Percentiles rank a stretch among this genome's conserved stretches.
Conservation (phyloP, 805 yeast species). For the Sungouiella blattae region DNA sequence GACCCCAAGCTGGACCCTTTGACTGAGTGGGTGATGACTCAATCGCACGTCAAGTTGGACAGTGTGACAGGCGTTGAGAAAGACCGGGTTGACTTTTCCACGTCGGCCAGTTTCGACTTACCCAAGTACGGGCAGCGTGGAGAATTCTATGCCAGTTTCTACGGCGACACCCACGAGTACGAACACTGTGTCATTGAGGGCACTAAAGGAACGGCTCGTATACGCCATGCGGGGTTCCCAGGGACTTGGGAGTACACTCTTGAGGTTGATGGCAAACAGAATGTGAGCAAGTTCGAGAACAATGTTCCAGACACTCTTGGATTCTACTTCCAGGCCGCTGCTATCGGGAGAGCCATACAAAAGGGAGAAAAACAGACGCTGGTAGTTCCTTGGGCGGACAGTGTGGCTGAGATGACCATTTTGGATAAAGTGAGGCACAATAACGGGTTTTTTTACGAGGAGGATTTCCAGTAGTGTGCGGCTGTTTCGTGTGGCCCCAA, state of each 20-base stretch:
- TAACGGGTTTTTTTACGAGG: background rate
- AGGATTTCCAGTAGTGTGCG: too few relatives aligned
- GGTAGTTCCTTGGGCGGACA: background rate
- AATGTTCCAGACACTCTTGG: background rate
- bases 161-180: background rate
- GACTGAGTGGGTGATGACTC: slow-evolving; percentile 19
- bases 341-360: background rate
- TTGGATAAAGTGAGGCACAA: background rate
- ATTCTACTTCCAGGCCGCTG: background rate
- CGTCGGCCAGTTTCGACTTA: background rate
- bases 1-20: slow-evolving; percentile 26
- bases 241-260: background rate
- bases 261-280: background rate
- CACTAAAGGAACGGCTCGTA: slow-evolving; percentile 1
- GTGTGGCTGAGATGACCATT: background rate
- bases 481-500: too few relatives aligned
- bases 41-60: slow-evolving; percentile 27
- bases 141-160: background rate
- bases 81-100: background rate
- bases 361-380: background rate
- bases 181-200: background rate
- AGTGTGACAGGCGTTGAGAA: slow-evolving; percentile 1
- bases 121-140: background rate
- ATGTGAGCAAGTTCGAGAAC: background rate
- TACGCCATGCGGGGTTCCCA: background rate